Evolutionary conservation across 805 yeast genomes (phyloP), one percentile per base, ranked within the genome.

Genomic region (Myxozyma mucilagina): DNA sequence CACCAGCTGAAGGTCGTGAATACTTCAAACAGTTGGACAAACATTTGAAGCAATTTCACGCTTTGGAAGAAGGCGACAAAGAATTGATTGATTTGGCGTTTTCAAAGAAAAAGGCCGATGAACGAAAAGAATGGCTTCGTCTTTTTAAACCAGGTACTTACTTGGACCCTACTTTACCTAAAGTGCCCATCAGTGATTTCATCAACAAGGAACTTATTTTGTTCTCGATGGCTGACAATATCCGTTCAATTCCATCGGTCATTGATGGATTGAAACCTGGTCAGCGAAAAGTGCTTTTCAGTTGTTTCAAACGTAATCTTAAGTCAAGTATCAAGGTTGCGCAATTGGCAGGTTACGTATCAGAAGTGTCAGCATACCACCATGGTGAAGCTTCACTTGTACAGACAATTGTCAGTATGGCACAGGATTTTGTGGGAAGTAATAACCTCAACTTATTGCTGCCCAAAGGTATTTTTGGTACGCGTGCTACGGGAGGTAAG

Each of bases 201-300:
- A 93, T 94, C 73, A 92, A 94, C 76, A 90, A 94, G 72, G 99
- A 94, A 73, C 82, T 94, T 69, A 94, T 96, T 74, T 78, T 94
- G 48, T 96, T 93, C 73, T 90, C 97, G 16, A 87, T 94, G 89
- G 97, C 98, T 2, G 99, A 94, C 75, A 92, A 94, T 69, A 83
- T 92, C 51, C 84, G 99, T 74, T 94, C 98, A 0, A 90, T 94
- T 70, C 99, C 99, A 0, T 89, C 91, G 7, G 89, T 90, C 0
- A 77, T 93, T 69, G 99, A 94, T 77, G 99, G 99, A 0, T 84
- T 94, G 67, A 94, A 94, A 74, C 99, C 99, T 0, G 96, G 97
- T 61, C 99, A 94, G 76, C 84, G 99, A 71, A 94, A 94, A 72
- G 96, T 94, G 49, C 76, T 94, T 68, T 94, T 78, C 73, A 96